A percentile compares a stretch with the other conserved stretches of the same genome.
Evolutionary conservation across 768 basidiomycete genomes (phyloP).

Genomic region (Pisolithus orientalis): DNA sequence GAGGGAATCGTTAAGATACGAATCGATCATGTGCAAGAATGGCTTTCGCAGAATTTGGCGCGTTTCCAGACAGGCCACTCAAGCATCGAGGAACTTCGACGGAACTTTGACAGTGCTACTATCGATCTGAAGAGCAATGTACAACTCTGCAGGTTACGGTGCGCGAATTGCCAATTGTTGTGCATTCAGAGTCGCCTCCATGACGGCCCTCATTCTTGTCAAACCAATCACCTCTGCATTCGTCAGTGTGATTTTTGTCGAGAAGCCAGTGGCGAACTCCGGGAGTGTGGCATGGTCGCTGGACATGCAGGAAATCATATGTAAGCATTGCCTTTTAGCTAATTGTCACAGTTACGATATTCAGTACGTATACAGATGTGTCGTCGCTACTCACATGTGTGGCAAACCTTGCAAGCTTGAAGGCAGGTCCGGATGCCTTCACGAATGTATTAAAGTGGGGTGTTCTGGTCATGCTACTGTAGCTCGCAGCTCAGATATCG

Average conservation of each 20-base stretch:
- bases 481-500: neutral
- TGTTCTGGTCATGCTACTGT: neutral
- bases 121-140: constrained; percentile 24
- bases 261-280: neutral
- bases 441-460: constrained; percentile 45
- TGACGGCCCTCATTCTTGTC: constrained; percentile 38
- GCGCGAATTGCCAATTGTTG: constrained; percentile 36
- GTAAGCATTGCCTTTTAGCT: constrained; percentile 27
- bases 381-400: constrained; percentile 46
- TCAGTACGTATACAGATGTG: constrained; percentile 36
- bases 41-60: constrained; percentile 39
- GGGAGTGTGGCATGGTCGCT: constrained; percentile 21
- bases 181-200: constrained; percentile 42
- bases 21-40: constrained; percentile 32
- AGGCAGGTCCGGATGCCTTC: constrained; percentile 46
- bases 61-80: constrained; percentile 37
- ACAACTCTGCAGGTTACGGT: constrained; percentile 40
- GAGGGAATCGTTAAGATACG: constrained; percentile 20
- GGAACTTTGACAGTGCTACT: constrained; percentile 31
- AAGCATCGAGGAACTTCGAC: constrained; percentile 34
- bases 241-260: constrained; percentile 31
- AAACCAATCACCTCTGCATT: constrained; percentile 37
- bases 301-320: constrained; percentile 51
- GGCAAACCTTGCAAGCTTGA: constrained; percentile 43
- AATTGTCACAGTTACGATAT: neutral